phyloP scores from a whole-genome alignment of 257 asterid genomes.

The Capsicum pubescens region DNA sequence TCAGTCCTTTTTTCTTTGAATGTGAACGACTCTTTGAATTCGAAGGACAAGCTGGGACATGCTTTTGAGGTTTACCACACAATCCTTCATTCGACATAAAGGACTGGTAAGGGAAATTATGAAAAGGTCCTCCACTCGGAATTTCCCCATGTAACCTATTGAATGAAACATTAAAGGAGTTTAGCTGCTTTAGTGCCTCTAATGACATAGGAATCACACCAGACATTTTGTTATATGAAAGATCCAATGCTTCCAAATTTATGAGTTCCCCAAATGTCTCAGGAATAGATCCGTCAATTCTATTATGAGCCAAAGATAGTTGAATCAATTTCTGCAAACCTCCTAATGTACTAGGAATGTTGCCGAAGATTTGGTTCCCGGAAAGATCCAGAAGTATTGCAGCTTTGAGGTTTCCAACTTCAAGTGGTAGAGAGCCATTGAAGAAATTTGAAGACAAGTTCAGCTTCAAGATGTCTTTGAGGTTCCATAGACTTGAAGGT shows the following conservation, averaged over 20 bases:
- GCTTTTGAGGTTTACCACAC: constrained; percentile 24
- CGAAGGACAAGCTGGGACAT: constrained; percentile 1
- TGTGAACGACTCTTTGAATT: not conserved
- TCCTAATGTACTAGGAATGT: constrained; percentile 40
- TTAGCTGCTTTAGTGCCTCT: constrained; percentile 1
- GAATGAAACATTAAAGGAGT: not conserved
- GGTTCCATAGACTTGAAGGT: constrained; percentile 37
- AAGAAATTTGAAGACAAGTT: constrained; percentile 46
- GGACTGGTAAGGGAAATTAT: constrained; percentile 19
- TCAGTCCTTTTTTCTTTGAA: not conserved
- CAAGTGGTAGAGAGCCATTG: constrained; percentile 35
- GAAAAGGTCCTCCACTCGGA: not conserved
- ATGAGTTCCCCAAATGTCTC: constrained; percentile 32
- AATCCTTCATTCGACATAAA: constrained; percentile 19
- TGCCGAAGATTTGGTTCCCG: constrained; percentile 39
- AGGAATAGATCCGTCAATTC: constrained; percentile 42
- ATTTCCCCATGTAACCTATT: constrained; percentile 17
- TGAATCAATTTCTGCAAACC: constrained; percentile 27
- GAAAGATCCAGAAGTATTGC: constrained; percentile 38
- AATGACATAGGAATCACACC: constrained; percentile 45
- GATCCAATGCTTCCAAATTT: constrained; percentile 39
- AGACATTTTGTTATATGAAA: constrained; percentile 42
- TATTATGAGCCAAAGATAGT: constrained; percentile 43
- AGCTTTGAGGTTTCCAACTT: constrained; percentile 37
- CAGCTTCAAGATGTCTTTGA: constrained; percentile 37